Conservation (phyloP, 116 monocot genomes). For the Iris pallida region DNA sequence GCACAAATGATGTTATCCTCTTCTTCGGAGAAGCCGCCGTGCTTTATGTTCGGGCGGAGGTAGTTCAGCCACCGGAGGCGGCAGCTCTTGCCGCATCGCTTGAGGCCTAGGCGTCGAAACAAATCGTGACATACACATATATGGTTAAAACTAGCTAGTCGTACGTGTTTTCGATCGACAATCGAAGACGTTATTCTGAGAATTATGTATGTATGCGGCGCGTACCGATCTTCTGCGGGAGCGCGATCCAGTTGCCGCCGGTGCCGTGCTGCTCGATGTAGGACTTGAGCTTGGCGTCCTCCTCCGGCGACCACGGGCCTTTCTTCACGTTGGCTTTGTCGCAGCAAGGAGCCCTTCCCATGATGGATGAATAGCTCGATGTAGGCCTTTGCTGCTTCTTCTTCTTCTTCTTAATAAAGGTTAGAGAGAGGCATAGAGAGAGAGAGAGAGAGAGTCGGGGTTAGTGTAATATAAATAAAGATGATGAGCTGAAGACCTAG, state of each 20-base stretch:
- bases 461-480: background rate
- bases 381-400: too few relatives aligned
- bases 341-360: slow-evolving; percentile 79
- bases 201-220: too few relatives aligned
- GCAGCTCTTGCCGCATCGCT: slow-evolving; percentile 58
- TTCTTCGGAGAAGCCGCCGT: slow-evolving; percentile 51
- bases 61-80: slow-evolving; percentile 61
- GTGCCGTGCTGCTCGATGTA: slow-evolving; percentile 70
- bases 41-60: slow-evolving; percentile 57
- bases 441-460: background rate
- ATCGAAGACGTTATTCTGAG: too few relatives aligned
- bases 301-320: slow-evolving; percentile 77
- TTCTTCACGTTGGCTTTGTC: slow-evolving; percentile 81
- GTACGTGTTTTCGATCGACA: too few relatives aligned
- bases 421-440: background rate
- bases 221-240: slow-evolving; percentile 72
- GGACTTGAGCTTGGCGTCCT: slow-evolving; percentile 67
- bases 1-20: slow-evolving; percentile 52
- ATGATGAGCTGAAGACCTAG: background rate
- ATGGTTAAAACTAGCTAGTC: too few relatives aligned
- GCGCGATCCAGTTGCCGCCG: slow-evolving; percentile 76
- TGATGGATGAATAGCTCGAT: too few relatives aligned
- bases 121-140: too few relatives aligned
- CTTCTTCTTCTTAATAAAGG: background rate
- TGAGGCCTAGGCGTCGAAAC: slow-evolving; percentile 29